These are phyloP conservation scores for Clavispora asparagi DNA, from an alignment of 805 yeast species.

Conservation along the genomic window DNA sequence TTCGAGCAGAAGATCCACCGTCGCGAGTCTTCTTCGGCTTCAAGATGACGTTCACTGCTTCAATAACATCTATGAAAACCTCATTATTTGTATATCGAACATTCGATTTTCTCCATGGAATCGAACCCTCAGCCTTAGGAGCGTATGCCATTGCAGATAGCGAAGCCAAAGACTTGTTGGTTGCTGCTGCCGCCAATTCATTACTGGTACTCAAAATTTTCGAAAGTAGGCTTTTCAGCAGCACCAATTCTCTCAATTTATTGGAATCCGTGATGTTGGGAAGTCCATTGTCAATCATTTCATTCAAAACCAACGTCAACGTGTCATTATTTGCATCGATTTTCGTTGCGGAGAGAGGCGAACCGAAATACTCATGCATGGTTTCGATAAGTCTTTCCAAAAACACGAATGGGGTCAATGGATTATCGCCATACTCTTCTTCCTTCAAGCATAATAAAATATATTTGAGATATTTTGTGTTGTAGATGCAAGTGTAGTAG, in stretches of 20 bases:
- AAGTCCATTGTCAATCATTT: conserved; percentile 71
- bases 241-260: conserved; percentile 63
- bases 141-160: conserved; percentile 6
- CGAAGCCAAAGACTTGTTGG: conserved; percentile 17
- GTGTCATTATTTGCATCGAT: conserved; percentile 69
- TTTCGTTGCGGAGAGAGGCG: conserved; percentile 50
- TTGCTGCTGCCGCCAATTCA: conserved; percentile 26
- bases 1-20: conserved; percentile 8
- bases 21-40: conserved; percentile 14
- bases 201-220: conserved; percentile 43
- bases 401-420: conserved; percentile 52
- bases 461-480: conserved; percentile 19
- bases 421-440: conserved; percentile 27
- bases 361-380: conserved; percentile 54
- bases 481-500: conserved; percentile 22
- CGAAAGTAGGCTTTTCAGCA: conserved; percentile 53
- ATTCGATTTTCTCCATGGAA: conserved; percentile 77
- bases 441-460: conserved; percentile 22
- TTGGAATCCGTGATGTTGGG: conserved; percentile 73
- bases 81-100: conserved; percentile 79
- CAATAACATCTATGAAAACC: conserved; percentile 77
- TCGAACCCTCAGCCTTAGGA: conserved; percentile 9
- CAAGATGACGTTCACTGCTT: conserved; percentile 53
- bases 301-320: conserved; percentile 64
- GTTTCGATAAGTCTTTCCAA: conserved; percentile 45